Conservation (phyloP, 148 eudicot species). For the Gaultheria prostrata region DNA sequence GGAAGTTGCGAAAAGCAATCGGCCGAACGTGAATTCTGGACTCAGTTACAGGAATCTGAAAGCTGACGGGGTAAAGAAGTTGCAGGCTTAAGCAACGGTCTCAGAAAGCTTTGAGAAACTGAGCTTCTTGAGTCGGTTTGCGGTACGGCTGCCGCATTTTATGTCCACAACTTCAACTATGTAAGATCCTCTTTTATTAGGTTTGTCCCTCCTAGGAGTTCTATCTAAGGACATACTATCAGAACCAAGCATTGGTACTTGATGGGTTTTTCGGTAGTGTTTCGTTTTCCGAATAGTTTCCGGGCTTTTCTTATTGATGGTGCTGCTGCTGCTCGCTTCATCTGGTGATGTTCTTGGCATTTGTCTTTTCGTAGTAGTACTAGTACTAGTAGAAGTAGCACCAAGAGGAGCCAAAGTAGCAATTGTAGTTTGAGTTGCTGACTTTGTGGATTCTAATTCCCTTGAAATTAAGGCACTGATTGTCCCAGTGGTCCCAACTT, state of each 20-base stretch:
- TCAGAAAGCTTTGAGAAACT: slow-evolving; percentile 72
- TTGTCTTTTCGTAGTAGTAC: slow-evolving; percentile 27
- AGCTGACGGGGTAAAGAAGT: slow-evolving; percentile 30
- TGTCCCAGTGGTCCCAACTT: slow-evolving; percentile 78
- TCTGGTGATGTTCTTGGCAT: slow-evolving; percentile 42
- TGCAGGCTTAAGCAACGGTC: slow-evolving; percentile 30
- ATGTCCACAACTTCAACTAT: slow-evolving; percentile 79
- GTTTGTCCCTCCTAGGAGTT: slow-evolving; percentile 54
- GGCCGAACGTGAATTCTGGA: slow-evolving; percentile 21
- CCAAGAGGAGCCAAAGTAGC: slow-evolving; percentile 17
- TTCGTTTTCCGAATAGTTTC: slow-evolving; percentile 36
- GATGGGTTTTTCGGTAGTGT: slow-evolving; percentile 34
- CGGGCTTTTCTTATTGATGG: slow-evolving; percentile 27
- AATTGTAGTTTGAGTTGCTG: slow-evolving; percentile 25
- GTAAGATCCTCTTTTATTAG: slow-evolving; percentile 37
- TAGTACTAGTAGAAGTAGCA: slow-evolving; percentile 24
- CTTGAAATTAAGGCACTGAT: slow-evolving; percentile 71
- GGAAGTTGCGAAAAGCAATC: slow-evolving; percentile 41
- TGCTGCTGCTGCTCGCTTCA: slow-evolving; percentile 49
- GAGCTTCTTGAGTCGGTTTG: slow-evolving; percentile 61
- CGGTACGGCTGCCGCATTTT: slow-evolving; percentile 53
- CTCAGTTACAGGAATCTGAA: slow-evolving; percentile 38
- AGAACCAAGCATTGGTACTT: slow-evolving; percentile 60
- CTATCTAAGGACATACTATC: slow-evolving; percentile 57
- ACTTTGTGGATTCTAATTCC: slow-evolving; percentile 51